These are phyloP conservation scores for Pachyrhizus erosus DNA, from an alignment of 306 rosid species.

Conservation along the genomic window DNA sequence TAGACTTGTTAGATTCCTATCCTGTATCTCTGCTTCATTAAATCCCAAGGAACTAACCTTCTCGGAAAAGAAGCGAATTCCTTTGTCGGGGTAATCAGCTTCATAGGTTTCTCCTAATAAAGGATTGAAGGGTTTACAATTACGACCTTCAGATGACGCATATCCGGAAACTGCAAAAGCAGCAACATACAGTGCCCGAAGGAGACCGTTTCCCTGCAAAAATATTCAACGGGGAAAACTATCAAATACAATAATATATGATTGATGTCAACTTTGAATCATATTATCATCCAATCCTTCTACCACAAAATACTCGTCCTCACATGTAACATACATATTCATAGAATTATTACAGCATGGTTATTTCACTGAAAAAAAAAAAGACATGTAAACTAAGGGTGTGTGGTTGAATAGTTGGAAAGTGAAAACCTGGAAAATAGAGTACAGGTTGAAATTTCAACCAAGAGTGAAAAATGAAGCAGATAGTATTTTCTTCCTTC, in stretches of 20 bases:
- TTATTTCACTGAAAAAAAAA: background rate
- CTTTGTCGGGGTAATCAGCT: slow-evolving; percentile 93
- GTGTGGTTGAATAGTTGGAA: background rate
- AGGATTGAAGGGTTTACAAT: slow-evolving; percentile 97
- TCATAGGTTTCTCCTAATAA: slow-evolving; percentile 98
- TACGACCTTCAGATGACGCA: slow-evolving; percentile 95
- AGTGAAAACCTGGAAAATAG: background rate
- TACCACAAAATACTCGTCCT: background rate
- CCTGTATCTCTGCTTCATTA: slow-evolving; percentile 18
- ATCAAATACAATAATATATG: slow-evolving; percentile 26
- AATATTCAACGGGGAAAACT: slow-evolving; percentile 22
- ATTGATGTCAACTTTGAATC: slow-evolving; percentile 21
- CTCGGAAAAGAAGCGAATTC: slow-evolving; percentile 96
- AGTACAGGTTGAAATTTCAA: background rate
- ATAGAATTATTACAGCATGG: background rate
- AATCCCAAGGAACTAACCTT: slow-evolving; percentile 64
- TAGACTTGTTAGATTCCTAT: background rate
- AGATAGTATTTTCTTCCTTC: background rate
- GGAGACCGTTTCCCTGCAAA: slow-evolving; percentile 88
- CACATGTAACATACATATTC: background rate
- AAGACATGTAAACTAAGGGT: slow-evolving; percentile 22
- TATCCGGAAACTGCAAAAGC: slow-evolving; percentile 98
- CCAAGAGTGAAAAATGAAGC: background rate
- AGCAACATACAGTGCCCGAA: slow-evolving; percentile 83
- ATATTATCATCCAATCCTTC: background rate